Evolutionary conservation across 495 filamentous ascomycete genomes (phyloP), one percentile per base, ranked within the genome.

Genomic region (Xylaria sp.): DNA sequence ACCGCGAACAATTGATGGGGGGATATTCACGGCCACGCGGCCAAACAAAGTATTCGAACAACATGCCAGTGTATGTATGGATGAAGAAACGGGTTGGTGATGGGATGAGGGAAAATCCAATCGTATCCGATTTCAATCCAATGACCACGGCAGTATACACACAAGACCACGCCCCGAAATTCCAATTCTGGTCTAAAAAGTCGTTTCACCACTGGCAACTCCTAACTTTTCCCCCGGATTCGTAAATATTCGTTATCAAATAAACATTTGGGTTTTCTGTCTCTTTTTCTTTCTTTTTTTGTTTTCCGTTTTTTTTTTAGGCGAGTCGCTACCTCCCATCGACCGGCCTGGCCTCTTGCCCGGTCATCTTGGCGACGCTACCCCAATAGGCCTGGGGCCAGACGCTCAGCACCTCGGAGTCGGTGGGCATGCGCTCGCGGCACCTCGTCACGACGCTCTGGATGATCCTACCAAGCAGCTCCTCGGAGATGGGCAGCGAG

Each of bases 361-460:
- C 77, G 0, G 80, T 77, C 12, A 78, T 77, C 71, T 82, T 84
- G 80, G 81, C 89, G 80, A 86, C 90, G 69, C 81, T 83, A 21
- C 78, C 76, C 83, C 83, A 86, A 67, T 85, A 86, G 15, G 81
- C 84, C 37, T 79, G 73, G 1, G 94, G 91, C 91, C 93, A 97
- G 26, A 85, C 80, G 24, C 83, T 85, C 41, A 94, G 75, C 69
- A 82, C 73, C 72, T 97, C 93, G 61, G 87, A 87, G 61, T 93
- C 92, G 24, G 84, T 91, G 3, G 93, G 92, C 71, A 90, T 82
- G 43, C 87, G 86, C 52, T 88, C 91, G 69, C 87, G 84, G 78
- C 92, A 93, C 74, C 94, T 87, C 66, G 90, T 87, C 21, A 93
- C 89, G 17, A 97, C 93, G 67, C 91, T 93, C 69, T 87, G 84